Base-by-base conservation (phyloP, 169 alveolate genomes). In the Blepharisma undulans region DNA sequence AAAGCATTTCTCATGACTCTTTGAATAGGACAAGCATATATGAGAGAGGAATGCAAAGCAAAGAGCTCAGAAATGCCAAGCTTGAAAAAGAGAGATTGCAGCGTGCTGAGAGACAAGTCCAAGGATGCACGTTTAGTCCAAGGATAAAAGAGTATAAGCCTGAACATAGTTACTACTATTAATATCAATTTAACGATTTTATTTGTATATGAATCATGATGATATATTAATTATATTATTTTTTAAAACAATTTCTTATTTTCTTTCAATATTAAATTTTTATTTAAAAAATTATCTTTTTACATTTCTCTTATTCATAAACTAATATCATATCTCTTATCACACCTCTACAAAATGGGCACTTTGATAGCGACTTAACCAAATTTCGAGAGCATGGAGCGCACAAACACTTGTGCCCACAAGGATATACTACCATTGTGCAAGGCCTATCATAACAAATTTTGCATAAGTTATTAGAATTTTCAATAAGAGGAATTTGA, bases 111-210 rank as follows among this genome's bases (percentile, higher is more conserved):
- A 32, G 60, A 14, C 76, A 82, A 30, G 33, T 82, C 10, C 27
- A 82, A 59, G 89, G 48, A 34, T 82, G 89, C 76, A 82, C 89
- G 7, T 82, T 82, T 60, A 22, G 76, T 21, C 89, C 89, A 34
- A 34, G 36, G 77, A 82, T 60, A 16, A 82, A 21, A 22, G 60
- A 30, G 89, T 82, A 82, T 30, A 82, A 48, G 66, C 66, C 66
- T 48, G 66, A 48, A 18, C 3, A 48, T 48, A 48, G 66, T 48
- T 48, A 48, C 66, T 48, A 48, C 14, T 48, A 48, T 48, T 48
- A 48, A 48, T n/a, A n/a, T n/a, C n/a, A n/a, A n/a, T n/a, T n/a
- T n/a, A n/a, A n/a, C n/a, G n/a, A n/a, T n/a, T n/a, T n/a, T n/a
- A n/a, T n/a, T n/a, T n/a, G n/a, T n/a, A n/a, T n/a, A n/a, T n/a